Conservation (phyloP, 1,139 yeast genomes). For the Protomyces inouyei region DNA sequence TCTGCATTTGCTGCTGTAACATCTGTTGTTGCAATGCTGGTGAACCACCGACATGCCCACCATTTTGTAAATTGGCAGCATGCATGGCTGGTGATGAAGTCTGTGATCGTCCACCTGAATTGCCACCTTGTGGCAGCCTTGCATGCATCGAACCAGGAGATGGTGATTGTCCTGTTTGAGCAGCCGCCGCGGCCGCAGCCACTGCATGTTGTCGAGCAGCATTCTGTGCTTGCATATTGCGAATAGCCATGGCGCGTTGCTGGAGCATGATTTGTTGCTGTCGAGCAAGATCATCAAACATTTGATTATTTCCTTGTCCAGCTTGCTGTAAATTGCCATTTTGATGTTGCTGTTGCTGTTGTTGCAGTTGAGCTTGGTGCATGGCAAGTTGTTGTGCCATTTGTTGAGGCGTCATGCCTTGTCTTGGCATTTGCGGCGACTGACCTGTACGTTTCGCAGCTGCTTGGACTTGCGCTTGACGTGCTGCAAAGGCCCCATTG, state of each 20-base stretch:
- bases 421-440: not conserved
- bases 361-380: conserved; percentile 1
- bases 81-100: not conserved
- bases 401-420: not conserved
- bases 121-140: not conserved
- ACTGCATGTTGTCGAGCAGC: conserved; percentile 9
- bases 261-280: conserved; percentile 21
- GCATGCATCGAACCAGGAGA: not conserved
- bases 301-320: not conserved
- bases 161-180: not conserved
- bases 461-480: not conserved
- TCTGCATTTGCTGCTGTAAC: conserved; percentile 17
- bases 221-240: conserved; percentile 12
- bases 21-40: conserved; percentile 11
- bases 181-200: not conserved
- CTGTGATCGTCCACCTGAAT: not conserved
- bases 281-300: conserved; percentile 13
- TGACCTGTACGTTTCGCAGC: not conserved
- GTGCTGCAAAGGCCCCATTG: not conserved
- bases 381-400: conserved; percentile 2
- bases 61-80: not conserved
- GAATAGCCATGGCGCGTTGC: conserved; percentile 23
- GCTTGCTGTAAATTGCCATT: not conserved
- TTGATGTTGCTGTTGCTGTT: not conserved
- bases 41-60: not conserved